These are phyloP conservation scores for Lobosporangium transversale DNA, from an alignment of 192 early-diverging fungal species.

Conservation along the genomic window DNA sequence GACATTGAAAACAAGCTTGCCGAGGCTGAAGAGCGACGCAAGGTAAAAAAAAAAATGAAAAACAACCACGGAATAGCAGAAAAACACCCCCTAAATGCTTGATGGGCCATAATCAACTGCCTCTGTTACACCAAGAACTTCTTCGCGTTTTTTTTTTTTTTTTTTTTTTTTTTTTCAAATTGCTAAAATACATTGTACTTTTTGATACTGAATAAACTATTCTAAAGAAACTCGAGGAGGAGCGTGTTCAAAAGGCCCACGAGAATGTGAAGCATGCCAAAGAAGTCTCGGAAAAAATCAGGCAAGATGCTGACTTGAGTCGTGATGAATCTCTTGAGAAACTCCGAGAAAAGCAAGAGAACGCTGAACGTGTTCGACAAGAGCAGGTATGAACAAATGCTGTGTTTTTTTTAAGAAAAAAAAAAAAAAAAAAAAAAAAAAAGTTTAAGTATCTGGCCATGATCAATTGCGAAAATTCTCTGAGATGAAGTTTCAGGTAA, in stretches of 20 bases:
- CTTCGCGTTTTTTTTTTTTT: too few relatives aligned
- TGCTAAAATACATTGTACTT: too few relatives aligned
- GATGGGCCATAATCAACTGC: too few relatives aligned
- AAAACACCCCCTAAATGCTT: too few relatives aligned
- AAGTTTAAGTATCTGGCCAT: neutral
- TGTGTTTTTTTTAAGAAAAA: constrained; percentile 6
- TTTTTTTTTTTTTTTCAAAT: too few relatives aligned
- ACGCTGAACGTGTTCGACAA: constrained; percentile 36
- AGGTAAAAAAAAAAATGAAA: constrained; percentile 25
- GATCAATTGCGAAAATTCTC: neutral
- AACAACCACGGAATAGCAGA: too few relatives aligned
- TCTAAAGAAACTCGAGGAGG: constrained; percentile 46
- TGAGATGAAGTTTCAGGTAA: too few relatives aligned
- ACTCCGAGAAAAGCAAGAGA: constrained; percentile 48
- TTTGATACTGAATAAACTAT: too few relatives aligned
- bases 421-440: constrained; percentile 3
- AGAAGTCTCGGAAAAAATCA: constrained; percentile 35
- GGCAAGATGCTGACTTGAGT: constrained; percentile 23
- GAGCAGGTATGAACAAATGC: constrained; percentile 22
- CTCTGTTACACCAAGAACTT: too few relatives aligned
- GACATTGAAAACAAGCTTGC: constrained; percentile 45
- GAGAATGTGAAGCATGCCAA: constrained; percentile 48
- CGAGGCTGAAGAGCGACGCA: constrained; percentile 49
- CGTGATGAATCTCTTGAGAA: constrained; percentile 38
- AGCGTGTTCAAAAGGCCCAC: constrained; percentile 45